Base-by-base conservation (phyloP, 202 grass and related monocot genomes). In the Tripidium arundinaceum region DNA sequence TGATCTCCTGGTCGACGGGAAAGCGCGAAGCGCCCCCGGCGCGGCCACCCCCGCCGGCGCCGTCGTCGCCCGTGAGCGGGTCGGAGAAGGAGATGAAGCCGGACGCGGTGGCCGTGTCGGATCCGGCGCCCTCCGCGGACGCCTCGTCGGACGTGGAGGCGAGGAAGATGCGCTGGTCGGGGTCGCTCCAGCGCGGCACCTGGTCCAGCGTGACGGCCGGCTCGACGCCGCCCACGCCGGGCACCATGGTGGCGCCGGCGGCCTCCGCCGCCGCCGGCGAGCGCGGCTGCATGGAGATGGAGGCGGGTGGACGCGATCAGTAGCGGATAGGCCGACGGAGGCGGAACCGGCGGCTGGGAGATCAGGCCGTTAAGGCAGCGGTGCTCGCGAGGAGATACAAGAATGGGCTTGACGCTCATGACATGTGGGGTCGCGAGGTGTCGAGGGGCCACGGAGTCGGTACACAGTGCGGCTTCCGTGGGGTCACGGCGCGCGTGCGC, bases 111-210 rank as follows among this genome's bases (percentile, higher is more conserved):
- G 62, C 33, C 7, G 40, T 12, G 16, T 77, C 78, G 18, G 72
- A 82, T 82, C 64, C 54, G n/a, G 39, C 43, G 11, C 31, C 61
- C 26, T 36, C 81, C 52, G 13, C 11, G n/a, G 28, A 18, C 8
- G 41, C 33, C 3, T 43, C 81, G 16, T 13, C 62, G 11, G 34
- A 5, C 2, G 46, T 2, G 3, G 75, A 7, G 47, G 43, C 15
- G 8, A 59, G 38, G 78, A 50, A 58, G 78, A 86, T 65, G 63
- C 78, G 84, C 79, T 86, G 79, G 76, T 99, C 87, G 2, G 89
- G 90, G 87, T 96, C 90, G 92, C 89, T 96, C 96, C 92, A 99
- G 28, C 88, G 86, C 12, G 92, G 96, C 83, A 99, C 82, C 83
- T 93, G 92, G 80, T 93, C 83, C 39, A 99, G 88, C 80, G 89